Conservation (phyloP, 1,284 basidiomycete genomes). For the Thecaphora frezii region DNA sequence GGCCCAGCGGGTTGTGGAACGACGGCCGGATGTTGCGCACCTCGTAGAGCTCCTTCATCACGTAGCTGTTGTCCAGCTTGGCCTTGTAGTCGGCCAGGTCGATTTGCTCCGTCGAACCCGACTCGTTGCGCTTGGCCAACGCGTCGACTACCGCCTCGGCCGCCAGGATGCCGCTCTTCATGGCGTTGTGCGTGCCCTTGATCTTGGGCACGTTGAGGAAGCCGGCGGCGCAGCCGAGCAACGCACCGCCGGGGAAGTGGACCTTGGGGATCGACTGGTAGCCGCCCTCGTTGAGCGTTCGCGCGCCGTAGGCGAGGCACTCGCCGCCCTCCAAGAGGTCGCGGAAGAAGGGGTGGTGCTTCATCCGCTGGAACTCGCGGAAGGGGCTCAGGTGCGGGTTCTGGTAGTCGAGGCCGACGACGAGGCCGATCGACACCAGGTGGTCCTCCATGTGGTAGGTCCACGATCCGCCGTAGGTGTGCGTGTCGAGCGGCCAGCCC, state of each 20-base stretch:
- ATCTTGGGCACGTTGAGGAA: constrained; percentile 98
- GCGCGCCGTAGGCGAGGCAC: constrained; percentile 85
- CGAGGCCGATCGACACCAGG: constrained; percentile 85
- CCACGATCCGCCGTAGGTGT: constrained; percentile 92
- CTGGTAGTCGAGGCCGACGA: constrained; percentile 89
- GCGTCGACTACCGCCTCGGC: constrained; percentile 82
- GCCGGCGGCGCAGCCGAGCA: constrained; percentile 90
- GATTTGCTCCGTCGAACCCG: constrained; percentile 58
- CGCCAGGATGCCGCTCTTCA: constrained; percentile 97
- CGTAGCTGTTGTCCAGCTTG: constrained; percentile 78
- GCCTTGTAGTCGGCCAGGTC: constrained; percentile 80
- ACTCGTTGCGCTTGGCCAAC: constrained; percentile 61
- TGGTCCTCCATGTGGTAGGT: constrained; percentile 94
- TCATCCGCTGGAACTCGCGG: constrained; percentile 92
- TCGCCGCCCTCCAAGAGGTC: constrained; percentile 76
- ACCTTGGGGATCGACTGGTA: constrained; percentile 88
- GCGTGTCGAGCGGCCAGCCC: constrained; percentile 84
- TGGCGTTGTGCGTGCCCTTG: constrained; percentile 99
- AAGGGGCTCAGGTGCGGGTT: constrained; percentile 94
- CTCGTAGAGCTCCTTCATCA: constrained; percentile 83
- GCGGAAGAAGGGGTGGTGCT: constrained; percentile 91
- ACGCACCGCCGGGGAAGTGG: constrained; percentile 90
- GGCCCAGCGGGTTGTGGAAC: constrained; percentile 81
- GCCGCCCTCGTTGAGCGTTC: constrained; percentile 90
- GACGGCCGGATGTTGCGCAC: constrained; percentile 90